Evolutionary conservation across 2,329 filamentous ascomycete species (phyloP).

Genomic region (Microsporum ferrugineum): DNA sequence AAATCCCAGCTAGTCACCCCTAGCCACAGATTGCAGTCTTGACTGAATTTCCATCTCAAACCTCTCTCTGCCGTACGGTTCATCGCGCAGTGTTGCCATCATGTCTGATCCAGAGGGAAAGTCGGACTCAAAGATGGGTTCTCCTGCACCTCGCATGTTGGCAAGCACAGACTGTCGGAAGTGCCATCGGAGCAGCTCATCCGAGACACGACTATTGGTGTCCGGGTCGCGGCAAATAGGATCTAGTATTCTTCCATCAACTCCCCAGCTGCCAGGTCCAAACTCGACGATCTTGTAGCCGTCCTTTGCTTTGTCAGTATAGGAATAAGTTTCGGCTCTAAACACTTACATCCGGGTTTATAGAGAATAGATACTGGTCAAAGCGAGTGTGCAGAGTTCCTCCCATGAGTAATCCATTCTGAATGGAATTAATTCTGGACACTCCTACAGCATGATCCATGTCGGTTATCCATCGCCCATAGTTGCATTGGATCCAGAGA

Average conservation of each 20-base stretch:
- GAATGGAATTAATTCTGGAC: conserved; percentile 13
- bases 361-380: conserved; percentile 5
- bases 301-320: conserved; percentile 12
- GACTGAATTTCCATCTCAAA: conserved; percentile 12
- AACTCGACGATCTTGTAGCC: conserved; percentile 11
- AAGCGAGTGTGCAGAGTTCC: conserved; percentile 9
- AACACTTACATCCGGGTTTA: conserved; percentile 2
- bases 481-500: conserved; percentile 16
- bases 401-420: conserved; percentile 14
- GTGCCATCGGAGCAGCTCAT: conserved; percentile 18
- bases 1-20: background rate
- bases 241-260: conserved; percentile 15
- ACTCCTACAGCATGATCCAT: conserved; percentile 8
- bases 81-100: conserved; percentile 11
- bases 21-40: background rate
- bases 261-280: conserved; percentile 1
- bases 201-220: conserved; percentile 9
- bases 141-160: conserved; percentile 19
- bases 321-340: background rate
- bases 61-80: conserved; percentile 13
- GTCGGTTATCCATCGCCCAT: conserved; percentile 15
- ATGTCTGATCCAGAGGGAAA: conserved; percentile 18
- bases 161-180: conserved; percentile 18
- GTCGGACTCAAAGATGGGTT: conserved; percentile 18
- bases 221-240: conserved; percentile 12